Evolutionary conservation across 176 grass and related monocot genomes (phyloP), one percentile per base, ranked within the genome.

Genomic region (Luzula sylvatica): DNA sequence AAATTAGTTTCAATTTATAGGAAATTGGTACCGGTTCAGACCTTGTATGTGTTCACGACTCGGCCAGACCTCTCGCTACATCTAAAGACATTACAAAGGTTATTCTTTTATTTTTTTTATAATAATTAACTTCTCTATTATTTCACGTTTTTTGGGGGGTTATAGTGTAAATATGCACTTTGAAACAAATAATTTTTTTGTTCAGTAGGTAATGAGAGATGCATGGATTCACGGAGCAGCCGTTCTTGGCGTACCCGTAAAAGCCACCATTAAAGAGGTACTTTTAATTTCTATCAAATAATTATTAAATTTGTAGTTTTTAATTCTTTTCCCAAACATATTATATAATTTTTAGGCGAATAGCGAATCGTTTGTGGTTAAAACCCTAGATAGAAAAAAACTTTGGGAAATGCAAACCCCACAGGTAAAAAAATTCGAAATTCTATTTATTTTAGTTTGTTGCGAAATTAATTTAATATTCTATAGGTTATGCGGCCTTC

Each of bases 391-490:
- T 55, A 82, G 92, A 46, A 90, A 90, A 77, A 90, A 84, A 22
- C 92, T 98, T 17, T 98, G 86, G 92, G 92, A 98, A 75, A 98
- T 98, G 92, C 92, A 98, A 72, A 98, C 93, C 52, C 93, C 93
- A 22, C 93, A 98, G 93, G 93, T 92, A 79, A 18, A 46, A 24
- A 16, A 40, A 18, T 19, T 0, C 2, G 4, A 30, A 44, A 13
- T 12, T 28, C 45, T 46, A 29, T 66, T 8, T 66, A 24, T 35
- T 42, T 22, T 45, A 35, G 20, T 51, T 45, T 46, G 17, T 74
- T 42, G 12, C 20, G 63, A 58, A 61, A 39, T 56, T 43, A 16
- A 26, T 45, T 48, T 12, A 38, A 38, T 23, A 52, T 56, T 41
- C 56, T 76, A 68, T 61, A 98, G 93, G 93, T 92, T 51, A 83